Conservation (phyloP, 2,329 filamentous ascomycete species). For the Leptographium lundbergii region DNA sequence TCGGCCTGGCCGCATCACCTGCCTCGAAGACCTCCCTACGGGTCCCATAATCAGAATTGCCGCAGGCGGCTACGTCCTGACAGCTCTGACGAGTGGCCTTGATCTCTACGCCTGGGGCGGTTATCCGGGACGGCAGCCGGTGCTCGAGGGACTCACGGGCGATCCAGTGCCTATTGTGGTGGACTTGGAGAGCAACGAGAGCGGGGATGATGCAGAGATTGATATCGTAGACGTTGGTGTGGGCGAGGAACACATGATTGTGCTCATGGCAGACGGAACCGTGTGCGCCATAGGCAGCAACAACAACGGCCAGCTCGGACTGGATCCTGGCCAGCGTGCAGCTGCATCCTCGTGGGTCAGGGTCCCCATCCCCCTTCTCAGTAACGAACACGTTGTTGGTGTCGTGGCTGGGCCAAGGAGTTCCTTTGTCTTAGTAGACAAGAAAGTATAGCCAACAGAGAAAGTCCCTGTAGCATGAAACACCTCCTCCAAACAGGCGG, state of each 20-base stretch:
- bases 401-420: conserved; percentile 36
- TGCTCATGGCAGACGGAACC: conserved; percentile 33
- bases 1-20: conserved; percentile 30
- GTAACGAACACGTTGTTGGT: conserved; percentile 20
- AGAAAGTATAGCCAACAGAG: neutral
- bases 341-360: conserved; percentile 19
- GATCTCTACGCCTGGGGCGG: conserved; percentile 53
- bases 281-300: conserved; percentile 47
- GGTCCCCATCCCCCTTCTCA: conserved; percentile 17
- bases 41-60: conserved; percentile 40
- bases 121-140: conserved; percentile 17
- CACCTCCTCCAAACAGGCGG: neutral
- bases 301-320: conserved; percentile 45
- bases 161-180: conserved; percentile 33
- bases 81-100: conserved; percentile 43
- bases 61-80: conserved; percentile 43
- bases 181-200: conserved; percentile 24
- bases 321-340: conserved; percentile 15
- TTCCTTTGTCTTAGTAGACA: conserved; percentile 31
- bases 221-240: conserved; percentile 39
- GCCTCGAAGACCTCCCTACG: conserved; percentile 36
- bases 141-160: conserved; percentile 14
- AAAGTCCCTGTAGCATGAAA: neutral
- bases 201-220: conserved; percentile 34
- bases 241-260: conserved; percentile 46